Base-by-base conservation (phyloP, 768 basidiomycete species). In the Scleroderma citrinum region DNA sequence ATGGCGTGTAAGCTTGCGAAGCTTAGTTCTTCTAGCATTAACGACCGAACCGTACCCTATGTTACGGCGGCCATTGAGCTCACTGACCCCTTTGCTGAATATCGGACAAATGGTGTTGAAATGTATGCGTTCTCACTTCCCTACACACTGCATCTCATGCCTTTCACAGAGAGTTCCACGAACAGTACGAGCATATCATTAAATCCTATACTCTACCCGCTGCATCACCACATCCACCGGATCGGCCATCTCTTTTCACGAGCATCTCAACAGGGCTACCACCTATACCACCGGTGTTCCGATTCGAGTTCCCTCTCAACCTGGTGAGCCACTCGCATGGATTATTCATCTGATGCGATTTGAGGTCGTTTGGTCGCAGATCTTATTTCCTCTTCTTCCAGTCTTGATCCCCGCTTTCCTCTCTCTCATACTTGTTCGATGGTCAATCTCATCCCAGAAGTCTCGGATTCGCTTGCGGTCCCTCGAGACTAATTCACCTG, bases 21-120 rank as follows among this genome's bases (percentile, higher is more conserved):
- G 53, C n/a, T 35, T 12, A 46, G 5, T 38, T 35, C 21, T 31
- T 23, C 20, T 50, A 85, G 83, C 3, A 65, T 89, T 14, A 82
- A 85, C 56, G 92, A 94, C 57, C 49, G 70, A 2, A 91, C 91
- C 0, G 92, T 95, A 2, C 88, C 92, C 1, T 94, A 87, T 59
- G 69, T 85, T 16, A 91, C 87, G 1, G 80, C 87, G 6, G 81
- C 82, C 8, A 84, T 92, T 29, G 85, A 88, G 50, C 64, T 70
- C 0, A 66, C 75, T 52, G 86, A 94, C 63, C 74, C 80, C 0
- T 92, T 91, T 61, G 68, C 71, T 12, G 74, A 78, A 13, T 69
- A 78, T 53, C 65, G 70, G 19, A 68, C 62, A 1, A 83, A 74
- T 49, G 87, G 85, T 2, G 67, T 92, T 17, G 63, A 81, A 56